Conservation (phyloP, 345 rosid genomes). For the Noccaea caerulescens region DNA sequence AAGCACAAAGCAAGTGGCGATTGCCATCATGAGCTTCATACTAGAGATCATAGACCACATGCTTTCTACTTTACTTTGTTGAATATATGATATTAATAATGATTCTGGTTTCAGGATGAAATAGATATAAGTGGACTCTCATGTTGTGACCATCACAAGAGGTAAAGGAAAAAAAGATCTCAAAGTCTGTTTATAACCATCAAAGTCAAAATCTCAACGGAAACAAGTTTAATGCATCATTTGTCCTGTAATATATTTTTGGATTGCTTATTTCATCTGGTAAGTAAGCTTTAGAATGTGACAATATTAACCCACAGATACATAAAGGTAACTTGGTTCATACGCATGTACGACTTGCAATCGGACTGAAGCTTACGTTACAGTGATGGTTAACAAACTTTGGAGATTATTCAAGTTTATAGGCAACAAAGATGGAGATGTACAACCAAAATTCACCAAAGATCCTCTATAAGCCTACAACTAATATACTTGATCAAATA, state of each 20-base stretch:
- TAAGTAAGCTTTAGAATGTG: no score
- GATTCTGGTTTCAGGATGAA: background rate
- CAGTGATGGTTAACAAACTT: no score
- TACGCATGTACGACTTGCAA: no score
- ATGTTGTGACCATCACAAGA: background rate
- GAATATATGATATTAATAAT: background rate
- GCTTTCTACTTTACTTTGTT: background rate
- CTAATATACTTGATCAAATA: constrained; percentile 28
- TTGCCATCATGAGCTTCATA: constrained; percentile 24
- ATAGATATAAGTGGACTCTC: background rate
- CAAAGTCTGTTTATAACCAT: no score
- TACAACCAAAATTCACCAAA: constrained; percentile 14
- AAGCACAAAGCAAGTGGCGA: constrained; percentile 36
- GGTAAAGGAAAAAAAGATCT: background rate
- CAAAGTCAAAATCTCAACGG: no score
- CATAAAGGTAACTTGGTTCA: no score
- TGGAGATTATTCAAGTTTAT: no score
- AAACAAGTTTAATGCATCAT: no score
- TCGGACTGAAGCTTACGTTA: no score
- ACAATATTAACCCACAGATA: no score
- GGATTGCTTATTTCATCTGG: no score
- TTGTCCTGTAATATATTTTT: no score
- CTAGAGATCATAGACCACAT: constrained; percentile 11
- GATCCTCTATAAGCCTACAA: constrained; percentile 6
- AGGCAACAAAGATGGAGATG: background rate